Conservation (phyloP, 371 early-diverging fungal genomes). For the Apophysomyces ossiformis region DNA sequence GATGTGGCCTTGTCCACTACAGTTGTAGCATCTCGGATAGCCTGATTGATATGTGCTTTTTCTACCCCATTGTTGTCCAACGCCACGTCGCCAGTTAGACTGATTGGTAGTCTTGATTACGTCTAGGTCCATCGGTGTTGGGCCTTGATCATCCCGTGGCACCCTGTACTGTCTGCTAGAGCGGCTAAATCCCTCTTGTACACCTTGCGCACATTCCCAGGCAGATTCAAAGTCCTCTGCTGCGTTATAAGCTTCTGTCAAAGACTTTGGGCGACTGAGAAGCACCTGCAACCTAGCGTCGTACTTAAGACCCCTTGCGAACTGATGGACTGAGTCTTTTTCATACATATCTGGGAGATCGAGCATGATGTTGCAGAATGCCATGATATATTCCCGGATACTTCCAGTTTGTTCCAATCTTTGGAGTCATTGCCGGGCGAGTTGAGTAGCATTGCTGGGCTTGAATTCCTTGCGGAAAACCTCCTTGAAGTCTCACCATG, state of each 20-base stretch:
- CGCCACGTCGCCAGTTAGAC: no score
- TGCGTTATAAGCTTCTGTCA: constrained; percentile 9
- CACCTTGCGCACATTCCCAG: neutral
- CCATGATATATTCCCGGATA: constrained; percentile 10
- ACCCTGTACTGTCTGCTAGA: neutral
- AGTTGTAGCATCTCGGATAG: no score
- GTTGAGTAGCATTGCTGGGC: constrained; percentile 12
- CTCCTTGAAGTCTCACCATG: constrained; percentile 7
- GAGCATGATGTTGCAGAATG: constrained; percentile 17
- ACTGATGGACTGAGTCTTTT: constrained; percentile 15
- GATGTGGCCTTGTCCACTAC: no score
- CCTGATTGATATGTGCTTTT: no score
- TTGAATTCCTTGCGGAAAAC: constrained; percentile 9
- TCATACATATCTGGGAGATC: constrained; percentile 20
- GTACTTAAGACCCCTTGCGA: constrained; percentile 15
- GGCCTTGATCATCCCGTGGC: neutral
- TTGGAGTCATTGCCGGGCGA: constrained; percentile 1
- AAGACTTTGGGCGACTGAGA: constrained; percentile 3
- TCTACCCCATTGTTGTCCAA: no score
- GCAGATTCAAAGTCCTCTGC: neutral
- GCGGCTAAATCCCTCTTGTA: neutral
- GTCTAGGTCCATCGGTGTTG: neutral
- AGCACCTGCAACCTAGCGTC: constrained; percentile 18
- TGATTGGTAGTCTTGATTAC: neutral
- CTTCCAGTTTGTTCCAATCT: neutral